Evolutionary conservation across 2,329 filamentous ascomycete genomes (phyloP).

Genomic region (Apiospora arundinis): DNA sequence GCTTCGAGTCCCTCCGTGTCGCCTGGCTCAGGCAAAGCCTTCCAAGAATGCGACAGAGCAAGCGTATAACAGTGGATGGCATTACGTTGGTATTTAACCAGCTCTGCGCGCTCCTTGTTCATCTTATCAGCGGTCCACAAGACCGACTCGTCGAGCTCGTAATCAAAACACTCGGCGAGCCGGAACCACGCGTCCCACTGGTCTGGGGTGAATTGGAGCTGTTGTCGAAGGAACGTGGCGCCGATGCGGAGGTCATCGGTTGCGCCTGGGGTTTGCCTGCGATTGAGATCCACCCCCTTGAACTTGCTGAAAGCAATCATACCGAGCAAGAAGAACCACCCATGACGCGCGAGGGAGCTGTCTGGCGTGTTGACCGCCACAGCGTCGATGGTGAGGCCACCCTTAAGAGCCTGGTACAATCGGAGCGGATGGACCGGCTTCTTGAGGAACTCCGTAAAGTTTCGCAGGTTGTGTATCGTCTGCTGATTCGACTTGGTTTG

Average conservation of each 20-base stretch:
- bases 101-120: constrained; percentile 79
- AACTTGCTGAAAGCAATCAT: constrained; percentile 90
- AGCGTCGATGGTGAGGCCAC: constrained; percentile 76
- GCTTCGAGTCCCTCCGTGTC: constrained; percentile 52
- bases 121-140: constrained; percentile 91
- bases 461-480: constrained; percentile 85
- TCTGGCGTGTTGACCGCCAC: constrained; percentile 73
- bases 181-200: constrained; percentile 93
- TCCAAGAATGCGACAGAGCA: constrained; percentile 61
- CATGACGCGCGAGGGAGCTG: constrained; percentile 75
- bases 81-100: constrained; percentile 77
- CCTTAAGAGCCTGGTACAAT: constrained; percentile 81
- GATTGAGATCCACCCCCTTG: constrained; percentile 70
- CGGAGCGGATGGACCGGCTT: constrained; percentile 82
- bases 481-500: constrained; percentile 78
- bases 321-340: constrained; percentile 92
- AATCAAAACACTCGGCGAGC: constrained; percentile 85
- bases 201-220: constrained; percentile 81
- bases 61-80: constrained; percentile 82
- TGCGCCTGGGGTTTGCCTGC: constrained; percentile 77
- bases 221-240: constrained; percentile 78
- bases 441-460: constrained; percentile 82
- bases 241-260: constrained; percentile 86
- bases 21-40: constrained; percentile 49
- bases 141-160: constrained; percentile 85